These are phyloP conservation scores for Berkeleyomyces rouxiae DNA, from an alignment of 2,329 filamentous ascomycete genomes.

Conservation along the genomic window DNA sequence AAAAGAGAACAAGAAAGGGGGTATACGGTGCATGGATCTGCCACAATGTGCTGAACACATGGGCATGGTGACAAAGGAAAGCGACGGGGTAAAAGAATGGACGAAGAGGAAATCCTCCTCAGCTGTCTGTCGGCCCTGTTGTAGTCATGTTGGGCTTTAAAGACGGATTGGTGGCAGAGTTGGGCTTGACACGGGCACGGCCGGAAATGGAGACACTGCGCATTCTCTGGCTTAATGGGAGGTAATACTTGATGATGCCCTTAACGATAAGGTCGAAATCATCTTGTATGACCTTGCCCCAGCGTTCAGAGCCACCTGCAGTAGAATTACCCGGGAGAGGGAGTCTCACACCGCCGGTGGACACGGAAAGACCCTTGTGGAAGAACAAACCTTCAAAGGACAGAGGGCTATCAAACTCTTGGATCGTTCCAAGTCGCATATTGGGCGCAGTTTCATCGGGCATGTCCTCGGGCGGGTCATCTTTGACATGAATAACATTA, in stretches of 20 bases:
- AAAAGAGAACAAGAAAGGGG: neutral
- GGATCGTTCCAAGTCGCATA: conserved; percentile 81
- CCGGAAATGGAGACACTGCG: conserved; percentile 44
- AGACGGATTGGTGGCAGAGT: conserved; percentile 38
- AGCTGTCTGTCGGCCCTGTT: neutral
- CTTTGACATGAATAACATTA: conserved; percentile 12
- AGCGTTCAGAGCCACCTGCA: conserved; percentile 66
- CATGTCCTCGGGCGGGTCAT: conserved; percentile 34
- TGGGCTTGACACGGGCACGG: conserved; percentile 42
- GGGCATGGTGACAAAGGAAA: neutral
- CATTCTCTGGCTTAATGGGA: conserved; percentile 43
- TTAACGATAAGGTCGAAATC: conserved; percentile 88
- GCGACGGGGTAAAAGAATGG: neutral
- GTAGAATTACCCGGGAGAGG: conserved; percentile 76
- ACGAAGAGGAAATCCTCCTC: neutral
- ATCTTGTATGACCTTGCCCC: conserved; percentile 80
- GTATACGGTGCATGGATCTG: neutral
- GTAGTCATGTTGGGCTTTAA: conserved; percentile 21
- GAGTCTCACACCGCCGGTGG: conserved; percentile 70
- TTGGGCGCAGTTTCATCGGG: conserved; percentile 57
- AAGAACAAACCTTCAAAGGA: conserved; percentile 84
- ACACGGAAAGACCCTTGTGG: conserved; percentile 52
- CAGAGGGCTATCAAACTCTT: conserved; percentile 71
- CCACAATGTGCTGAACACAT: neutral
- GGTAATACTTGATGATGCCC: conserved; percentile 70